These are phyloP conservation scores for Aspergillus ochraceoroseus DNA, from an alignment of 2,329 filamentous ascomycete genomes.

Conservation along the genomic window DNA sequence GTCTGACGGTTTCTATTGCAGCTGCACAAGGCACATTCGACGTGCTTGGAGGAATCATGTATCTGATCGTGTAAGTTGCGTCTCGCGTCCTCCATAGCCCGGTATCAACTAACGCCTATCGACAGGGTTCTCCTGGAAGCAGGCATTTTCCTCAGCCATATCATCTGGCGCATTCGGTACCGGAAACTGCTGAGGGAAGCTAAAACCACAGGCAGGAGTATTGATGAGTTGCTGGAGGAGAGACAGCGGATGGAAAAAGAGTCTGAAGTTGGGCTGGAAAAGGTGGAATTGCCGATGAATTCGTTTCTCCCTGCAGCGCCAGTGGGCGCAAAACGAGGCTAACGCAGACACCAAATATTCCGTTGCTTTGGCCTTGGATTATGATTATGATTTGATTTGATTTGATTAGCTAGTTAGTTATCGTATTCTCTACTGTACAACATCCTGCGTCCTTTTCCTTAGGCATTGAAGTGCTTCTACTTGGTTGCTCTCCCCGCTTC, in stretches of 20 bases:
- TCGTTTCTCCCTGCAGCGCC: not conserved
- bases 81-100: no score
- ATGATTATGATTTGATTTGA: no score
- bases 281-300: no score
- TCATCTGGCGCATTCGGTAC: slow-evolving; percentile 56
- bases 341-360: not conserved
- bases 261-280: no score
- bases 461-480: no score
- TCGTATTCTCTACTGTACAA: no score
- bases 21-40: slow-evolving; percentile 60
- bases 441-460: no score
- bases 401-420: no score
- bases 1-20: slow-evolving; percentile 25
- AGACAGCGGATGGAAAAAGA: not conserved
- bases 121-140: slow-evolving; percentile 55
- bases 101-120: no score
- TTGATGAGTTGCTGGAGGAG: slow-evolving; percentile 51
- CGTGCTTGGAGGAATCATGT: slow-evolving; percentile 55
- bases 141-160: slow-evolving; percentile 57
- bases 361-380: no score
- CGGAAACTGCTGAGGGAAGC: slow-evolving; percentile 51
- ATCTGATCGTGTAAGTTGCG: slow-evolving; percentile 55
- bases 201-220: slow-evolving; percentile 49
- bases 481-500: slow-evolving; percentile 1
- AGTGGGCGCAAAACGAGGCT: not conserved